These are phyloP conservation scores for Lentinula raphanica DNA, from an alignment of 768 basidiomycete species.

Conservation along the genomic window DNA sequence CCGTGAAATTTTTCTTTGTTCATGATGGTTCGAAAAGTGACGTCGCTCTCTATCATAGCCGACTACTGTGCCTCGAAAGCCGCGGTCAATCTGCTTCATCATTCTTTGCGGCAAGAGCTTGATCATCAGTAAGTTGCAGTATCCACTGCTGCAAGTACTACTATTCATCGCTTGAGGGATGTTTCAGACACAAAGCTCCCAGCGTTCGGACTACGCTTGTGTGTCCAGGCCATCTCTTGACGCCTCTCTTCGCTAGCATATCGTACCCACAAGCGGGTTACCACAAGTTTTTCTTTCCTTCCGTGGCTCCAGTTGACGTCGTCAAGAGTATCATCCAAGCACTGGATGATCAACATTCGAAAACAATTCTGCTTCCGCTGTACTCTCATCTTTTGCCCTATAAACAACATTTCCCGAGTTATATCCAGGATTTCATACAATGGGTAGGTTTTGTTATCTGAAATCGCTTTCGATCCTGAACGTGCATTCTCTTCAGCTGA, in stretches of 20 bases:
- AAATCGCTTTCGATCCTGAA: background rate
- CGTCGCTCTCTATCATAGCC: slow-evolving; percentile 34
- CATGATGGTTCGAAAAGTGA: background rate
- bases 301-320: slow-evolving; percentile 64
- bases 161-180: too few relatives aligned
- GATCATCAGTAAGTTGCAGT: slow-evolving; percentile 52
- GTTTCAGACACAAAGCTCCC: slow-evolving; percentile 62
- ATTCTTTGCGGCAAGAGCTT: slow-evolving; percentile 84
- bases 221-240: slow-evolving; percentile 73
- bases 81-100: slow-evolving; percentile 74
- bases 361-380: slow-evolving; percentile 67
- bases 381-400: slow-evolving; percentile 57
- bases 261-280: slow-evolving; percentile 43
- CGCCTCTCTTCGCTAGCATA: slow-evolving; percentile 68
- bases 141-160: too few relatives aligned
- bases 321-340: slow-evolving; percentile 81
- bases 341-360: slow-evolving; percentile 75
- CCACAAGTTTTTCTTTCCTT: slow-evolving; percentile 73
- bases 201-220: slow-evolving; percentile 85
- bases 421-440: slow-evolving; percentile 66
- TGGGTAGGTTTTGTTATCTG: slow-evolving; percentile 44
- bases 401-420: slow-evolving; percentile 61
- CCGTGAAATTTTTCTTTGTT: slow-evolving; percentile 23
- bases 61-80: slow-evolving; percentile 94
- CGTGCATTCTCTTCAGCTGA: slow-evolving; percentile 35